Base-by-base conservation (phyloP, 192 early-diverging fungal species). In the Coemansia nantahalensis region DNA sequence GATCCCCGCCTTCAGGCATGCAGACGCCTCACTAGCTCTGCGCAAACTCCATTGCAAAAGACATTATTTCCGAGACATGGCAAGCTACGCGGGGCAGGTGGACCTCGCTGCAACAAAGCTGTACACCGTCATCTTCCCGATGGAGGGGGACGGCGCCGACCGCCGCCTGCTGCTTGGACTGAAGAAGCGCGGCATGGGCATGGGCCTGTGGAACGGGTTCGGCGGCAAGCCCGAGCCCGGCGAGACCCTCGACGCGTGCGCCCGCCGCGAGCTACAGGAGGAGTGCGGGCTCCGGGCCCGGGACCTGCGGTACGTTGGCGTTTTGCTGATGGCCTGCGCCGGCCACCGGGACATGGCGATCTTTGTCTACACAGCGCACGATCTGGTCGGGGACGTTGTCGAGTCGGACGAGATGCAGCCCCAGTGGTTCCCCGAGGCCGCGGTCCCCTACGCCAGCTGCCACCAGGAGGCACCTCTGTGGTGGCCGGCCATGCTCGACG, bases 321-420 rank as follows among this genome's bases (percentile, higher is more conserved):
- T 84, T 1, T 68, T 86, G 4, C 59, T 74, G n/a, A 87, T 90
- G 63, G 58, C 62, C 8, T 80, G 83, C 46, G 75, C 62, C 13
- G 59, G 62, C 10, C 77, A 79, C 21, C 56, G 71, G 1, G 48
- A 59, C 8, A 75, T 49, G 36, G 42, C 82, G 66, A 87, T 70
- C 57, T 82, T 14, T 74, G 86, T 86, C 17, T 90, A 82, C 59
- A 59, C 56, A 0, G 65, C 70, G 0, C 56, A 65, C 8, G 46
- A 67, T 0, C 77, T 72, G 37, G 35, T 63, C 5, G 88, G 86
- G 8, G 48, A 58, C 13, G 63, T 82, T 16, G 42, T 33, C 36
- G 87, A 90, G 82, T 82, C 85, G 1, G 86, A 90, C 9, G 88
- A 90, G 47, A 90, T 90, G 88, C 46, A 58, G 33, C 88, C 88